These are phyloP conservation scores for Dryadomyces quercivorus DNA, from an alignment of 2,329 filamentous ascomycete species.

Conservation along the genomic window DNA sequence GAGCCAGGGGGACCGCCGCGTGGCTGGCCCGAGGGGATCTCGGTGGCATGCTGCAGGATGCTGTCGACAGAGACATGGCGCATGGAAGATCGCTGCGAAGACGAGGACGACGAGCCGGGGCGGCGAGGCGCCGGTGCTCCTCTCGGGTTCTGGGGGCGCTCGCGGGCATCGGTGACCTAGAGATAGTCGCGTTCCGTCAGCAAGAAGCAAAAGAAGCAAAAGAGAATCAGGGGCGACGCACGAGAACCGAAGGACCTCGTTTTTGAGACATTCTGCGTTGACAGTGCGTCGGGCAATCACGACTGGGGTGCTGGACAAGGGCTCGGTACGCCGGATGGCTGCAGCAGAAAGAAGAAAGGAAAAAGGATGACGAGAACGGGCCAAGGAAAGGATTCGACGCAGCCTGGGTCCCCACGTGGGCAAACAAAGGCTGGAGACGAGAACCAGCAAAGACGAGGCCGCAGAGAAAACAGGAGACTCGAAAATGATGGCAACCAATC, in stretches of 20 bases:
- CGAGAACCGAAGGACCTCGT: conserved; percentile 49
- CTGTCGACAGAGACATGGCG: conserved; percentile 86
- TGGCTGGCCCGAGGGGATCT: conserved; percentile 89
- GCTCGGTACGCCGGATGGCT: neutral
- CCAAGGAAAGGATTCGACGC: no score
- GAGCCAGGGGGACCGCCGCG: conserved; percentile 56
- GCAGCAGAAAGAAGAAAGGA: neutral
- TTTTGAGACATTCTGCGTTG: conserved; percentile 20
- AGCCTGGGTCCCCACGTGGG: no score
- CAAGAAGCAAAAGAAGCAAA: no score
- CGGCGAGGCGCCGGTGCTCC: conserved; percentile 3
- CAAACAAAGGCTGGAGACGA: neutral
- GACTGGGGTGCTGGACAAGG: neutral
- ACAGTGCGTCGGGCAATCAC: no score
- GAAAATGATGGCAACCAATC: neutral
- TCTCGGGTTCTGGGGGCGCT: conserved; percentile 25
- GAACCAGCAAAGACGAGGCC: neutral
- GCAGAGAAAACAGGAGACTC: neutral
- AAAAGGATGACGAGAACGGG: no score
- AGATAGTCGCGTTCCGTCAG: neutral
- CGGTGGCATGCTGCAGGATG: conserved; percentile 83
- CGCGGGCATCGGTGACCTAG: conserved; percentile 46
- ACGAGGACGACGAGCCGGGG: conserved; percentile 12
- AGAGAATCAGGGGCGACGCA: conserved; percentile 19
- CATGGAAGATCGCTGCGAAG: conserved; percentile 34